A percentile compares a stretch with the other conserved stretches of the same genome.
Evolutionary conservation across 768 basidiomycete species (phyloP).

Genomic region (Psilocybe tampanensis): DNA sequence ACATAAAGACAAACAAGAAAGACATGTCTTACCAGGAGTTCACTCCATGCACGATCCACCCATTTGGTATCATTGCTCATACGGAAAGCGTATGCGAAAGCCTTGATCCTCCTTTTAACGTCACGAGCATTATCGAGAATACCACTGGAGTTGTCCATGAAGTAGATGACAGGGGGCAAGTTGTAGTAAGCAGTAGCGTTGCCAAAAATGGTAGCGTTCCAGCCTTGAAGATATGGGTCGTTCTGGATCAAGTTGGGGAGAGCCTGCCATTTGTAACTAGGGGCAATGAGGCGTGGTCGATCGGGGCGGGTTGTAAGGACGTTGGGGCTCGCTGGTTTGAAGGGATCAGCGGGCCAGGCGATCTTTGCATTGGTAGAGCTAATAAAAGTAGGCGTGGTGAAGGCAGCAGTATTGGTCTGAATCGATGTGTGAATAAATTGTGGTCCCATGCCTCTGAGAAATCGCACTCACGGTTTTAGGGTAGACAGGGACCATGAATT

Average conservation of each 20-base stretch:
- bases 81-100: conserved; percentile 86
- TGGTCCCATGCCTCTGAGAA: background rate
- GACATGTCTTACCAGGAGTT: conserved; percentile 66
- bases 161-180: conserved; percentile 68
- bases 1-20: background rate
- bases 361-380: conserved; percentile 50
- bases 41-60: conserved; percentile 83
- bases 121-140: conserved; percentile 90
- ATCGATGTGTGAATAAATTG: background rate
- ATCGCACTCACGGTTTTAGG: conserved; percentile 76
- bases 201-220: conserved; percentile 90
- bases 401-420: conserved; percentile 77
- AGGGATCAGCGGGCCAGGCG: conserved; percentile 83
- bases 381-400: conserved; percentile 71
- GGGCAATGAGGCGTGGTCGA: conserved; percentile 91
- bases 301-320: conserved; percentile 68
- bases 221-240: conserved; percentile 84
- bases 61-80: conserved; percentile 93
- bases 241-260: conserved; percentile 74
- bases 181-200: conserved; percentile 81
- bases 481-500: conserved; percentile 83
- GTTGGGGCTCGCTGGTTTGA: conserved; percentile 62
- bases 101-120: conserved; percentile 91
- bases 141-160: conserved; percentile 82
- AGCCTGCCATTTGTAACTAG: conserved; percentile 87